phyloP scores from a whole-genome alignment of 1,139 yeast genomes.

The Suhomyces taliae region DNA sequence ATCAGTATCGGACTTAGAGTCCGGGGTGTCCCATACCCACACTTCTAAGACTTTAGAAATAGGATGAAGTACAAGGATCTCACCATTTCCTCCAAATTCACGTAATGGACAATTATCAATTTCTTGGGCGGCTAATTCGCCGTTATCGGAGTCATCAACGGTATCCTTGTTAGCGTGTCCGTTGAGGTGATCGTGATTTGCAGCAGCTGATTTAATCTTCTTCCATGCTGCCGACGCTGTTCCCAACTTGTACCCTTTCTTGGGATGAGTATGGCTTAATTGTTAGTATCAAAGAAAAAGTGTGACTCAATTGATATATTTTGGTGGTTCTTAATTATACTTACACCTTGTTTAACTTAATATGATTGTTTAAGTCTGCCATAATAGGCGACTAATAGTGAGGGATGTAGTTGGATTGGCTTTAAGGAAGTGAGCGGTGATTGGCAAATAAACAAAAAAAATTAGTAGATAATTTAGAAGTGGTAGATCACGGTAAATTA shows the following conservation, averaged over 20 bases:
- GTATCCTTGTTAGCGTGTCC: background rate
- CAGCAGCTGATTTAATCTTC: slow-evolving; percentile 37
- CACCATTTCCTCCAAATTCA: slow-evolving; percentile 33
- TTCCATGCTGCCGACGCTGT: slow-evolving; percentile 48
- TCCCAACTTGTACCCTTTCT: slow-evolving; percentile 40
- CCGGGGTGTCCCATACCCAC: slow-evolving; percentile 51
- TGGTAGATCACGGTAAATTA: background rate
- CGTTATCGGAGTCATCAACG: background rate
- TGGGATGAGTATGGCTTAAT: slow-evolving; percentile 18
- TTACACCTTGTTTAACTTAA: slow-evolving; percentile 17
- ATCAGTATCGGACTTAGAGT: slow-evolving; percentile 24
- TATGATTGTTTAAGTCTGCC: slow-evolving; percentile 14
- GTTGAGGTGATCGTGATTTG: background rate
- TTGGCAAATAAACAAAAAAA: background rate
- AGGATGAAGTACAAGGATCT: slow-evolving; percentile 39
- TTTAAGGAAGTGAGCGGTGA: background rate
- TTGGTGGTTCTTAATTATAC: slow-evolving; percentile 2
- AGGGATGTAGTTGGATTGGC: background rate
- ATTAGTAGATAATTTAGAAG: background rate
- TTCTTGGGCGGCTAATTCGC: background rate
- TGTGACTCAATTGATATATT: background rate
- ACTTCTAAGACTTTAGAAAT: slow-evolving; percentile 34
- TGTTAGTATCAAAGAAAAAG: slow-evolving; percentile 8
- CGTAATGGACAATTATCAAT: background rate
- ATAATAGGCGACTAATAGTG: slow-evolving; percentile 1